These are phyloP conservation scores for Cytospora paraplurivora DNA, from an alignment of 2,329 filamentous ascomycete species.

Conservation along the genomic window DNA sequence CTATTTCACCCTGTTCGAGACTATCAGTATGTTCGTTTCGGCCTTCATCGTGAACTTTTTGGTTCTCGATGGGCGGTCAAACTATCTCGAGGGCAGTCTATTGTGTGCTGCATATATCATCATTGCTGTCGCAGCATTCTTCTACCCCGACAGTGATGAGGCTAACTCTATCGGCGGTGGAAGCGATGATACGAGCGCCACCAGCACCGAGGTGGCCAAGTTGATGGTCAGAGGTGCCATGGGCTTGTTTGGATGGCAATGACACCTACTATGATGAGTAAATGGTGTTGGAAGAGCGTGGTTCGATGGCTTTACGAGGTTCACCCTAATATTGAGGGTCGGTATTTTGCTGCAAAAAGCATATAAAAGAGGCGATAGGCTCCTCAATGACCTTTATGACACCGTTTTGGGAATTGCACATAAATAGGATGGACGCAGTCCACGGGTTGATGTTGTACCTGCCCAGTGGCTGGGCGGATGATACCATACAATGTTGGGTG, in stretches of 20 bases:
- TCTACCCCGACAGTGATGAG: conserved; percentile 58
- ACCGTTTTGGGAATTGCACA: background rate
- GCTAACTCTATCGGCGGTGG: conserved; percentile 40
- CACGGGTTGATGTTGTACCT: background rate
- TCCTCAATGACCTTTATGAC: background rate
- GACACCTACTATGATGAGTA: background rate
- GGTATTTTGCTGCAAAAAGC: background rate
- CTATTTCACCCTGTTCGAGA: conserved; percentile 89
- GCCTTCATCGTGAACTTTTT: conserved; percentile 87
- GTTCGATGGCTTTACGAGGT: background rate
- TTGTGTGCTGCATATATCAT: conserved; percentile 69
- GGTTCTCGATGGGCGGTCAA: conserved; percentile 81
- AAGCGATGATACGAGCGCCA: background rate
- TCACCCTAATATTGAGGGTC: background rate
- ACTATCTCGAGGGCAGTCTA: conserved; percentile 80
- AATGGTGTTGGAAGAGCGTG: background rate
- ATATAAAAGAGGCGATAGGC: background rate
- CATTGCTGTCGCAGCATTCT: conserved; percentile 67
- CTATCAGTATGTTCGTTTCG: conserved; percentile 80
- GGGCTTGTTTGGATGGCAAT: background rate
- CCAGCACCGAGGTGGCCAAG: background rate
- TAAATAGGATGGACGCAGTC: background rate
- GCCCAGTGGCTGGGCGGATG: background rate
- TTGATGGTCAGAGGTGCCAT: background rate
- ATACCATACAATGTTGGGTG: background rate